phyloP scores from a whole-genome alignment of 2,329 filamentous ascomycete genomes.

The Apiospora marii region DNA sequence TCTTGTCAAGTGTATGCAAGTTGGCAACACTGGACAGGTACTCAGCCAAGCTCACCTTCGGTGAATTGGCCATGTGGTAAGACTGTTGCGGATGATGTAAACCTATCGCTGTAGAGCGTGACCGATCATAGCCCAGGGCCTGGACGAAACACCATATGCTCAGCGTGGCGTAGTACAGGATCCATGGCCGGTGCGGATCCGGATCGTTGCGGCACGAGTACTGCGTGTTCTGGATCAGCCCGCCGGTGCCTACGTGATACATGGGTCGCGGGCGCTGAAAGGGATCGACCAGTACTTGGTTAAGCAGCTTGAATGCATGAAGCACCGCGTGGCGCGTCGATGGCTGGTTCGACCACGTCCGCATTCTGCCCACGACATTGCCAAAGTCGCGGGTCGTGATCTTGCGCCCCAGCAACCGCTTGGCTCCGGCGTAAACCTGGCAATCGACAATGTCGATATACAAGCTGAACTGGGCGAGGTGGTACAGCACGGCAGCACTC shows the following conservation, averaged over 20 bases:
- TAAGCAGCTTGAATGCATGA: constrained; percentile 83
- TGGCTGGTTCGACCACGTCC: constrained; percentile 76
- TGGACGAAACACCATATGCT: constrained; percentile 90
- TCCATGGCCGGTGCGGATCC: constrained; percentile 87
- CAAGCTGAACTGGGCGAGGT: constrained; percentile 87
- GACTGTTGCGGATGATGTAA: constrained; percentile 48
- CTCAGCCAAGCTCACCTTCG: constrained; percentile 45
- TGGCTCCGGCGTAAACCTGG: constrained; percentile 85
- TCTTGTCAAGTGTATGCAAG: constrained; percentile 73
- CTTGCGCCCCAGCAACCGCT: constrained; percentile 77
- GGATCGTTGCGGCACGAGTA: constrained; percentile 83
- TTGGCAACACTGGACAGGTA: constrained; percentile 71
- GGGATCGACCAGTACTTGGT: constrained; percentile 72
- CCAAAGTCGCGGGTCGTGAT: constrained; percentile 79
- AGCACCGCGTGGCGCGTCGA: constrained; percentile 83
- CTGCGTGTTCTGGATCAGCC: constrained; percentile 48
- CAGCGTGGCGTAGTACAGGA: constrained; percentile 85
- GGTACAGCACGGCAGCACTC: constrained; percentile 81
- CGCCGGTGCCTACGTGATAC: constrained; percentile 31
- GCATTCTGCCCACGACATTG: constrained; percentile 78
- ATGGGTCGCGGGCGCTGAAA: constrained; percentile 44
- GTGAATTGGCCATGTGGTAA: constrained; percentile 33
- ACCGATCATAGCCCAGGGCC: constrained; percentile 67
- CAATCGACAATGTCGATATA: constrained; percentile 90
- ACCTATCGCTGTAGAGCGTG: constrained; percentile 55